phyloP scores from a whole-genome alignment of 257 asterid species.

The Solanum verrucosum region DNA sequence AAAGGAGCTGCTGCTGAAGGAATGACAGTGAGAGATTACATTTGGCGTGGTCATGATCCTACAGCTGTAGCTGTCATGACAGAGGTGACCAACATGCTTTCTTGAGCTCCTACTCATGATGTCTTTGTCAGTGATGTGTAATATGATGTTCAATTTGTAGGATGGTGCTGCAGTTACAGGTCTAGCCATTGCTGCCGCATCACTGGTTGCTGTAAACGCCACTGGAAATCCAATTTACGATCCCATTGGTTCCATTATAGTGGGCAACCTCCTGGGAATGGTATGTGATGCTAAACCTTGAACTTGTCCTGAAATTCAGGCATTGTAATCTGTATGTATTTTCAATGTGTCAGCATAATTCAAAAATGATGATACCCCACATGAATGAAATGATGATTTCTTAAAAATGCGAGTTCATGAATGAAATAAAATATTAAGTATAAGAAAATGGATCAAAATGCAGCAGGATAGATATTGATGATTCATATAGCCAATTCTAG shows the following conservation, averaged over 20 bases:
- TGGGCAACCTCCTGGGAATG: slow-evolving; percentile 97
- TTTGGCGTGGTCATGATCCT: slow-evolving; percentile 99
- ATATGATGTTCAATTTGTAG: slow-evolving; percentile 32
- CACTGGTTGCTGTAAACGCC: slow-evolving; percentile 79
- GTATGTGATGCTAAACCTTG: slow-evolving; percentile 29
- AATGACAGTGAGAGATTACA: slow-evolving; percentile 85
- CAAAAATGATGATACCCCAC: neutral
- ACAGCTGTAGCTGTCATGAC: slow-evolving; percentile 99
- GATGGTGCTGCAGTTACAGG: slow-evolving; percentile 99
- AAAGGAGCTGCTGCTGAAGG: slow-evolving; percentile 99
- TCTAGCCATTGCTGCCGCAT: slow-evolving; percentile 89
- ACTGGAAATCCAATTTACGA: slow-evolving; percentile 97
- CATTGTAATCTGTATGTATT: neutral
- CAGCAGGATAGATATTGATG: neutral
- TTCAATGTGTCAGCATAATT: neutral
- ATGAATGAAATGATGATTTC: neutral
- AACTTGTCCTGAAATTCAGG: neutral
- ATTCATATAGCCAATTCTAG: neutral
- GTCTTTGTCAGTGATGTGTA: neutral
- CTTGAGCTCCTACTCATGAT: slow-evolving; percentile 4
- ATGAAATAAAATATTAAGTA: neutral
- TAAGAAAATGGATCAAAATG: neutral
- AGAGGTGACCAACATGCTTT: slow-evolving; percentile 49
- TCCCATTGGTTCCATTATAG: slow-evolving; percentile 91
- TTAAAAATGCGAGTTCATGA: neutral